Percentiles rank a stretch among this genome's conserved stretches.
Conservation (phyloP, 1,284 basidiomycete genomes). For the Erythrobasidium hasegawianum region DNA sequence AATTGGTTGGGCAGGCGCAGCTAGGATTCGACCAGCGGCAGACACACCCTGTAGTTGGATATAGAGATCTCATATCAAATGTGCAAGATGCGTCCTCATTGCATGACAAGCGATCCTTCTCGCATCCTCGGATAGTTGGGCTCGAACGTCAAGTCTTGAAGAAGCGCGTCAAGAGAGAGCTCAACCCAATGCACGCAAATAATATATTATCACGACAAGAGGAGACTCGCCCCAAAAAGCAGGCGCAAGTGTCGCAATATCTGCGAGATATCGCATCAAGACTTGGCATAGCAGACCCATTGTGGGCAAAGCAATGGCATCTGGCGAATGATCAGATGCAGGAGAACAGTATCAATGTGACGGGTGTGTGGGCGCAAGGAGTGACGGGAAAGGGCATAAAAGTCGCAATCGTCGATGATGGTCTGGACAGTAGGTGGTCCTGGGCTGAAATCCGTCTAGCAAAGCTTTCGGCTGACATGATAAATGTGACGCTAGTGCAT, state of each 20-base stretch:
- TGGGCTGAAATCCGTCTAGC: too few relatives aligned
- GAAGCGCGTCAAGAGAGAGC: constrained; percentile 42
- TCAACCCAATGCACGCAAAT: constrained; percentile 1
- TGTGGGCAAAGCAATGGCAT: constrained; percentile 90
- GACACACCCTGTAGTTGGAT: constrained; percentile 40
- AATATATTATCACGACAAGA: constrained; percentile 19
- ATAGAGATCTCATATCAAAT: background rate
- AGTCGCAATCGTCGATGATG: constrained; percentile 91
- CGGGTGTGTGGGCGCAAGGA: constrained; percentile 73
- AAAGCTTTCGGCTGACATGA: too few relatives aligned
- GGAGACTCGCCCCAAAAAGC: constrained; percentile 2
- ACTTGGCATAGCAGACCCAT: constrained; percentile 77
- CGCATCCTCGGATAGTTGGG: constrained; percentile 30
- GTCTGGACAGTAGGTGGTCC: constrained; percentile 82
- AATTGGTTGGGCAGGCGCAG: constrained; percentile 5
- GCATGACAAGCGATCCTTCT: background rate
- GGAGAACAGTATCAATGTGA: constrained; percentile 78
- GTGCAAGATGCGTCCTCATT: background rate
- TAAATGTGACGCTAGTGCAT: too few relatives aligned
- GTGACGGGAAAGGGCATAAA: constrained; percentile 81
- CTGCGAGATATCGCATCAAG: constrained; percentile 43
- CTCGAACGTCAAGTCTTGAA: constrained; percentile 42
- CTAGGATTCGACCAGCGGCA: constrained; percentile 4
- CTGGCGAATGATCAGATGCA: constrained; percentile 70
- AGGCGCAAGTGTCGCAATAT: constrained; percentile 18